A percentile compares a stretch with the other conserved stretches of the same genome.
Evolutionary conservation across 2,329 filamentous ascomycete species (phyloP).

Genomic region (Paecilomyces formosus): DNA sequence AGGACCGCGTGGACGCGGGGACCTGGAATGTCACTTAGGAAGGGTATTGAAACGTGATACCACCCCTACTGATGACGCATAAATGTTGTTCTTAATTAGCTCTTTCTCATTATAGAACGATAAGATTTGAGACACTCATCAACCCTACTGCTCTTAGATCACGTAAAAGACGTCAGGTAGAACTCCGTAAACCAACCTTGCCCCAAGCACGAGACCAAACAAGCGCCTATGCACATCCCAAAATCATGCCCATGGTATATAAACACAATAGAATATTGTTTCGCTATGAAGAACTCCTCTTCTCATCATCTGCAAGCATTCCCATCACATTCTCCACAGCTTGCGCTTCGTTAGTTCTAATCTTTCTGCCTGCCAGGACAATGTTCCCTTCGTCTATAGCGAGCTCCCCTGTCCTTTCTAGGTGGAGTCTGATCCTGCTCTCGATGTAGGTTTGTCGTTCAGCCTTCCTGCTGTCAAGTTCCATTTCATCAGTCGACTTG

Average conservation of each 20-base stretch:
- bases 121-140: neutral
- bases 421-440: conserved; percentile 64
- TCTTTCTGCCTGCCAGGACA: conserved; percentile 30
- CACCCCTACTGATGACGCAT: neutral
- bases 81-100: neutral
- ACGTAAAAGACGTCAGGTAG: neutral
- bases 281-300: conserved; percentile 1
- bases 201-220: neutral
- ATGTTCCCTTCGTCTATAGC: conserved; percentile 25
- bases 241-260: neutral
- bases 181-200: neutral
- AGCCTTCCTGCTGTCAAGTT: conserved; percentile 51
- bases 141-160: neutral
- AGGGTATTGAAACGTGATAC: neutral
- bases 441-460: conserved; percentile 80
- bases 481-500: conserved; percentile 24
- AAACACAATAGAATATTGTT: neutral
- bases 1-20: neutral
- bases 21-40: neutral
- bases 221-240: neutral
- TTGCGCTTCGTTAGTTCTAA: conserved; percentile 32
- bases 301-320: conserved; percentile 24
- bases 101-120: neutral
- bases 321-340: conserved; percentile 33
- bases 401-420: conserved; percentile 51